These are phyloP conservation scores for Neofusicoccum parvum DNA, from an alignment of 2,329 filamentous ascomycete genomes.

Conservation along the genomic window DNA sequence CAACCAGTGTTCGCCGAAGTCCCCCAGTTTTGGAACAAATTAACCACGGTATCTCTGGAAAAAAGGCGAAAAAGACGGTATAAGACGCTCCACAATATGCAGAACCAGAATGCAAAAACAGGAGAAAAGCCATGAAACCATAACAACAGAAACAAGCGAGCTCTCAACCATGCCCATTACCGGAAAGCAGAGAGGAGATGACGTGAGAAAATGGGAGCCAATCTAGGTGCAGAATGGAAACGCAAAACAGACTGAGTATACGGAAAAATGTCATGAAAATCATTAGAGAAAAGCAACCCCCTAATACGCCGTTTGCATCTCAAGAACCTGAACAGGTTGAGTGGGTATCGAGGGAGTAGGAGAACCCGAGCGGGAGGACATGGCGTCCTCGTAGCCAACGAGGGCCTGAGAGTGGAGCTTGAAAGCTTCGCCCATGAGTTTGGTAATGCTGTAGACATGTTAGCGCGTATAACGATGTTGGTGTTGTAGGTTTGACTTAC, in stretches of 20 bases:
- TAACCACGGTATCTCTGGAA: constrained; percentile 20
- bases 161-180: constrained; percentile 20
- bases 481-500: constrained; percentile 63
- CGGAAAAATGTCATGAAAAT: constrained; percentile 20
- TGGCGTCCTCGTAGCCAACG: constrained; percentile 87
- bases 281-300: constrained; percentile 17
- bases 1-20: constrained; percentile 22
- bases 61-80: background rate
- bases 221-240: constrained; percentile 19
- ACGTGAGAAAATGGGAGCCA: constrained; percentile 19
- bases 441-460: constrained; percentile 70
- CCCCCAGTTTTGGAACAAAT: constrained; percentile 22
- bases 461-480: constrained; percentile 40
- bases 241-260: background rate
- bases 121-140: constrained; percentile 14
- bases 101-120: constrained; percentile 19
- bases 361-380: constrained; percentile 50
- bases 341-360: constrained; percentile 45
- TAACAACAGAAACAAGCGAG: constrained; percentile 12
- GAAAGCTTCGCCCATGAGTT: constrained; percentile 97
- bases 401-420: constrained; percentile 94
- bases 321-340: constrained; percentile 43
- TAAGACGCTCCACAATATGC: constrained; percentile 20
- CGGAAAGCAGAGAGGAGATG: constrained; percentile 22
- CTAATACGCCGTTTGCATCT: constrained; percentile 49